These are phyloP conservation scores for Colletotrichum liaoningense DNA, from an alignment of 2,329 filamentous ascomycete genomes.

Conservation along the genomic window DNA sequence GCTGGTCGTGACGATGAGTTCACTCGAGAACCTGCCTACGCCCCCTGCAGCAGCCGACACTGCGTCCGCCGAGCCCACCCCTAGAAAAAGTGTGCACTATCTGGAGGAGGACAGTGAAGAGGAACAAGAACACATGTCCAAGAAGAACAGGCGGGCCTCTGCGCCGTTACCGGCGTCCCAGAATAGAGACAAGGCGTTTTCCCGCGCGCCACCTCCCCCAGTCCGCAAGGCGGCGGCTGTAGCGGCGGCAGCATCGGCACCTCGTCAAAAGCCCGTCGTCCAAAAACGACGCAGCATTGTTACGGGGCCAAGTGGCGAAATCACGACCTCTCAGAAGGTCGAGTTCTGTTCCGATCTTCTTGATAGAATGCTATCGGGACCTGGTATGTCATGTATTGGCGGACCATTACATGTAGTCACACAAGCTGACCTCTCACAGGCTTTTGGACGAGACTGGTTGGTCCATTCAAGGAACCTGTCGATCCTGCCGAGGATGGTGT, in stretches of 20 bases:
- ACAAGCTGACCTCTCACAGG: constrained; percentile 50
- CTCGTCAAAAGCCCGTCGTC: constrained; percentile 45
- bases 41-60: constrained; percentile 38
- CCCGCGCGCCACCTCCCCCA: constrained; percentile 36
- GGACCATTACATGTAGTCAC: neutral
- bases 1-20: constrained; percentile 71
- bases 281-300: constrained; percentile 49
- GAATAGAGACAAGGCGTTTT: constrained; percentile 8
- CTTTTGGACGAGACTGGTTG: constrained; percentile 75
- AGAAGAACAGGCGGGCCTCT: constrained; percentile 57
- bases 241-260: constrained; percentile 37
- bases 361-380: constrained; percentile 70
- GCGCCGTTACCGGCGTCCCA: constrained; percentile 43
- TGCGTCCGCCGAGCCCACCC: constrained; percentile 37
- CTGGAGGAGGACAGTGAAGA: constrained; percentile 57
- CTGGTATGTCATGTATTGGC: constrained; percentile 54
- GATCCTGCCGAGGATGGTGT: constrained; percentile 67
- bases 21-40: constrained; percentile 55
- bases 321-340: constrained; percentile 53
- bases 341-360: constrained; percentile 69
- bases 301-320: constrained; percentile 38
- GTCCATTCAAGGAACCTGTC: constrained; percentile 70
- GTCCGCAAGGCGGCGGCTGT: constrained; percentile 41
- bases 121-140: constrained; percentile 45
- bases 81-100: constrained; percentile 62